Conservation (phyloP, 495 filamentous ascomycete genomes). For the Penicillium bialowiezense region DNA sequence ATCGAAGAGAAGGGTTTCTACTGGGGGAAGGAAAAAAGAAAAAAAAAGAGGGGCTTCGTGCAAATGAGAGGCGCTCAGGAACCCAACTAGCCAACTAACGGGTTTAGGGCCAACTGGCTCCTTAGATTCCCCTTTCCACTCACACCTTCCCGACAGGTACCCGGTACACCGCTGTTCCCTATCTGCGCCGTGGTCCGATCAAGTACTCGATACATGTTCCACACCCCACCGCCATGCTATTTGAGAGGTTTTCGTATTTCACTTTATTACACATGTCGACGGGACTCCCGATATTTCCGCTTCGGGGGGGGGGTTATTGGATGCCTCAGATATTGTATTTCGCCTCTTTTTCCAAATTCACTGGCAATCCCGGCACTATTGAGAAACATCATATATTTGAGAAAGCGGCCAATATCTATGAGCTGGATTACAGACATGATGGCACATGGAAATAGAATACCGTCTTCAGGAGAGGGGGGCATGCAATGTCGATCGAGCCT, state of each 20-base stretch:
- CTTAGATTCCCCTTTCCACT: constrained; percentile 3
- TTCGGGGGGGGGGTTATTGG: no score
- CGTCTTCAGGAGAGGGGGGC: constrained; percentile 23
- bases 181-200: background rate
- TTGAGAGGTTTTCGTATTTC: background rate
- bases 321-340: background rate
- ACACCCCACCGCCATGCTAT: constrained; percentile 1
- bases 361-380: no score
- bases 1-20: background rate
- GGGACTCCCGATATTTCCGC: background rate
- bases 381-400: no score
- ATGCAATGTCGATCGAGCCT: constrained; percentile 43
- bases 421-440: no score
- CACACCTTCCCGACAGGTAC: constrained; percentile 3
- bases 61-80: constrained; percentile 4
- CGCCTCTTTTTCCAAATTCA: no score
- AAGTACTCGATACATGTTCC: constrained; percentile 7
- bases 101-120: constrained; percentile 4
- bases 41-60: constrained; percentile 10
- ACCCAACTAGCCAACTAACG: constrained; percentile 1
- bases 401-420: no score
- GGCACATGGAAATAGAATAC: constrained; percentile 2
- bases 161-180: constrained; percentile 7
- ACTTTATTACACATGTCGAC: background rate
- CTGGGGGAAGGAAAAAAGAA: background rate